phyloP scores from a whole-genome alignment of 208 protist species.

The Endotrypanum monterogeii region DNA sequence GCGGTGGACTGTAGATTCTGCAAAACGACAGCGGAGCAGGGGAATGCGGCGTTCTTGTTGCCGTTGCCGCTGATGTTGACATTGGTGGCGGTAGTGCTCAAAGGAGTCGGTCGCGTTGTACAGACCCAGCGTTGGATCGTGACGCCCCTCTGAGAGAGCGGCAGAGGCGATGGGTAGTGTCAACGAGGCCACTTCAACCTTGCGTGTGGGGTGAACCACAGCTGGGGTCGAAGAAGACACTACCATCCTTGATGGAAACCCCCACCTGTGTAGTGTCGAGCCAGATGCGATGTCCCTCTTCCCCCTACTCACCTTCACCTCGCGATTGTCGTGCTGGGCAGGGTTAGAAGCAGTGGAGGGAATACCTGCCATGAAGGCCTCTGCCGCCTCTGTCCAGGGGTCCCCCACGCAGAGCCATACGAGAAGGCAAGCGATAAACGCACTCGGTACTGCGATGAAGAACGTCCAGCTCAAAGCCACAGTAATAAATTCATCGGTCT shows the following conservation, averaged over 20 bases:
- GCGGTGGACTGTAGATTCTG: constrained; percentile 17
- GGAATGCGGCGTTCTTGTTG: constrained; percentile 5
- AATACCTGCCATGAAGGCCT: constrained; percentile 4
- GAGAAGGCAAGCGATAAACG: constrained; percentile 4
- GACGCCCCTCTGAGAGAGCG: neutral
- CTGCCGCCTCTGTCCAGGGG: constrained; percentile 16
- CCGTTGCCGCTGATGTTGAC: neutral
- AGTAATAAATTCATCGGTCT: neutral
- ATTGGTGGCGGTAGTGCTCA: neutral
- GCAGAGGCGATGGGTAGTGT: neutral
- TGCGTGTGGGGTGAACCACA: neutral
- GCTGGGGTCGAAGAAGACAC: neutral
- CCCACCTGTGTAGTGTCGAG: neutral
- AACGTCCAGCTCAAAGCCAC: constrained; percentile 10
- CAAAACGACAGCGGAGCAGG: constrained; percentile 20
- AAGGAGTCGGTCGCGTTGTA: neutral
- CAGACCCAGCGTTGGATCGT: neutral
- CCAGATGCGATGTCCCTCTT: neutral
- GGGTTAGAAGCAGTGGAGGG: neutral
- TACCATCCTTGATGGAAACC: neutral
- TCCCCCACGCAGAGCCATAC: constrained; percentile 29
- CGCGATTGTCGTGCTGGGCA: neutral
- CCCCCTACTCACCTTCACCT: neutral
- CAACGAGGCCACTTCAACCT: neutral
- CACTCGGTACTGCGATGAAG: constrained; percentile 15